Evolutionary conservation across 176 grass and related monocot genomes (phyloP), one percentile per base, ranked within the genome.

Genomic region (Microstegium vimineum): DNA sequence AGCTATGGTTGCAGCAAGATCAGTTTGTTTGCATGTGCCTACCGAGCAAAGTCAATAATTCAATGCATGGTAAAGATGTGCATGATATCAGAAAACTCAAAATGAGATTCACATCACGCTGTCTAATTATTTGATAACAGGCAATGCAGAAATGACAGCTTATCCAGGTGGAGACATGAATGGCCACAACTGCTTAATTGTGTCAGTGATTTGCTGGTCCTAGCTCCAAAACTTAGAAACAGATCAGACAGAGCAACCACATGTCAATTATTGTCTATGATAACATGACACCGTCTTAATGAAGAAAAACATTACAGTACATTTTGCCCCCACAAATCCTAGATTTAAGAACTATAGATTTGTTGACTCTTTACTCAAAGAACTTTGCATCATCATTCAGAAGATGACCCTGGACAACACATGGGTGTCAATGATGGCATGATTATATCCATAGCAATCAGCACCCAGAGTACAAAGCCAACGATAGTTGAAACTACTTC

Each of bases 1-100:
- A 81, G 92, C 84, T 75, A 94, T 93, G 82, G 89, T 94, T 30
- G 95, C 75, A 75, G 77, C 74, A 61, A 86, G 74, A 71, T 82
- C 85, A 75, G 76, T 81, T 82, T 89, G 77, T 72, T 68, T 31
- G 22, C 32, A 83, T 67, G 88, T 94, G 74, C 67, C 75, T 52
- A 75, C 78, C 28, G 71, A 85, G n/a, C 56, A 60, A 57, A 26
- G n/a, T 60, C n/a, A 60, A 60, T 26, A 60, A 60, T 60, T 60
- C 56, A 26, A 60, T 60, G 56, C 56, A 60, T 0, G 4, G 56
- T 62, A 54, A 37, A 49, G 16, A 79, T 59, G 10, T 62, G 28
- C 8, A 70, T 47, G 26, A 40, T 60, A 13, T 84, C 27, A 61
- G 70, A 70, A 46, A 35, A 54, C 11, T 59, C 46, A 60, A 66